phyloP scores from a whole-genome alignment of 208 protist species.

The Crithidia thermophila region DNA sequence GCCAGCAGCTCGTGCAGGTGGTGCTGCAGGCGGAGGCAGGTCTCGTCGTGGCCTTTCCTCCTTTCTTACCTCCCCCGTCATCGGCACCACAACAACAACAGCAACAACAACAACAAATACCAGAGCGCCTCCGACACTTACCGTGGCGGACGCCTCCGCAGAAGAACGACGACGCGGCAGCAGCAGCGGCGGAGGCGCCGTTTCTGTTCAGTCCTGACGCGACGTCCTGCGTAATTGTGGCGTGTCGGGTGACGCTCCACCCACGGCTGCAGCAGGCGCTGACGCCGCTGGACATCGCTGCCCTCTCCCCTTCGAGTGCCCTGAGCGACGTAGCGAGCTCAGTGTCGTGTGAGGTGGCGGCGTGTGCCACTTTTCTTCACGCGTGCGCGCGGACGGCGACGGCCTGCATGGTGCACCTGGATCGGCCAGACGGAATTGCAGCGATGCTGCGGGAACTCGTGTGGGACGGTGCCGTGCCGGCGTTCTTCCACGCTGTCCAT shows the following conservation, averaged over 20 bases:
- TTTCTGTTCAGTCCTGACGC: conserved; percentile 59
- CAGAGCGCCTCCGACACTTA: too few relatives aligned
- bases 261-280: background rate
- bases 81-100: background rate
- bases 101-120: conserved; percentile 8
- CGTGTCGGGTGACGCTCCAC: conserved; percentile 52
- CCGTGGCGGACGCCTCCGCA: too few relatives aligned
- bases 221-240: conserved; percentile 62
- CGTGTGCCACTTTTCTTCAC: background rate
- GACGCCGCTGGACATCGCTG: background rate
- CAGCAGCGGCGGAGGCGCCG: conserved; percentile 1
- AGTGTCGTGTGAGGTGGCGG: background rate
- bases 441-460: conserved; percentile 35
- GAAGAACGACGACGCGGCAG: too few relatives aligned
- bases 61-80: background rate
- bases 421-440: conserved; percentile 24
- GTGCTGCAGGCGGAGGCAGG: conserved; percentile 18
- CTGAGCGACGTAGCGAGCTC: background rate
- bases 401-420: conserved; percentile 55
- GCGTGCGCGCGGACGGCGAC: conserved; percentile 18
- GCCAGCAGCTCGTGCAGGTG: conserved; percentile 30
- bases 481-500: conserved; percentile 97
- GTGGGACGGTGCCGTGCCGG: conserved; percentile 48
- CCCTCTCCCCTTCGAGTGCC: background rate
- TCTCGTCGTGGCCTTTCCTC: conserved; percentile 12